A percentile compares a stretch with the other conserved stretches of the same genome.
Conservation (phyloP, 2,329 filamentous ascomycete genomes). For the Fusarium bulbicola region DNA sequence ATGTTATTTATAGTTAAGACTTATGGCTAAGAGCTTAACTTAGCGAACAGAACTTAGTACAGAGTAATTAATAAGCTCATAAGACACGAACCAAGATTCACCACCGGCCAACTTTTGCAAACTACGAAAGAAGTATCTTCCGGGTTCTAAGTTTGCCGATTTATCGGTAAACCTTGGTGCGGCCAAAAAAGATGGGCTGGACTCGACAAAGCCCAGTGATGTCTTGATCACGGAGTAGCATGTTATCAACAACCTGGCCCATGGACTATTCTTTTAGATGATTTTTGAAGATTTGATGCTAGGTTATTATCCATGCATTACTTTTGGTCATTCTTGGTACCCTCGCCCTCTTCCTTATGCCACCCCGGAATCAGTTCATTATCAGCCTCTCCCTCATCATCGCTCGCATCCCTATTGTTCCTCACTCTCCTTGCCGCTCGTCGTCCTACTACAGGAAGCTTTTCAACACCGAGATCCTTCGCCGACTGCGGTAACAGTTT, state of each 20-base stretch:
- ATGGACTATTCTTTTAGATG: background rate
- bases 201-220: background rate
- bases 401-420: slow-evolving; percentile 28
- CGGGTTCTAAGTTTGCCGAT: no score
- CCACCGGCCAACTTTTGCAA: background rate
- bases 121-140: background rate
- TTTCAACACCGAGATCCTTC: slow-evolving; percentile 47
- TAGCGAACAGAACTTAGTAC: no score
- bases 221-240: background rate
- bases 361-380: slow-evolving; percentile 53
- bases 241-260: background rate
- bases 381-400: slow-evolving; percentile 54
- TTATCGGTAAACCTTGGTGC: background rate
- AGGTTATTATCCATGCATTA: background rate
- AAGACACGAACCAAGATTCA: background rate
- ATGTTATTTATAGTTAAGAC: no score
- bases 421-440: slow-evolving; percentile 51
- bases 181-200: background rate
- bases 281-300: background rate
- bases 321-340: background rate
- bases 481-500: slow-evolving; percentile 48
- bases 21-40: no score
- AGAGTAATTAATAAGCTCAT: no score
- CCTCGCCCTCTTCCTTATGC: slow-evolving; percentile 33
- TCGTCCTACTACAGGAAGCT: slow-evolving; percentile 52